phyloP scores from a whole-genome alignment of 495 filamentous ascomycete genomes.

The Hypomontagnella monticulosa region DNA sequence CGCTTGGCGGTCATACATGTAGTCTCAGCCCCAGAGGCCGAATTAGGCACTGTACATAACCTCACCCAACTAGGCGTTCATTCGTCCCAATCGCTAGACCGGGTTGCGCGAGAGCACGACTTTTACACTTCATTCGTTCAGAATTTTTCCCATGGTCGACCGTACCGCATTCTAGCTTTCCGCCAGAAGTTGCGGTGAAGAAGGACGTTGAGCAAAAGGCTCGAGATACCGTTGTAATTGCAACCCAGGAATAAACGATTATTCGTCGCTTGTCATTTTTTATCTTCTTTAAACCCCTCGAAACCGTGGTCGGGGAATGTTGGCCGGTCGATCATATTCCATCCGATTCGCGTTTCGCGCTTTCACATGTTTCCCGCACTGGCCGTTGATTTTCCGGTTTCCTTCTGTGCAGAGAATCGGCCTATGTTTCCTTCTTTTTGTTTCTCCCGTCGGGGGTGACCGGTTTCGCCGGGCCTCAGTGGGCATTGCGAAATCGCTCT shows the following conservation, averaged over 20 bases:
- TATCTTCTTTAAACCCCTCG: slow-evolving; percentile 24
- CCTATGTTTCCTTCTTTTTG: background rate
- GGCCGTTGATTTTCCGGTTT: slow-evolving; percentile 34
- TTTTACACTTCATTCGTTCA: slow-evolving; percentile 16
- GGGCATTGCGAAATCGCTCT: slow-evolving; percentile 16
- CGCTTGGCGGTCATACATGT: slow-evolving; percentile 25
- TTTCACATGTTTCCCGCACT: slow-evolving; percentile 41
- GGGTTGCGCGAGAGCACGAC: slow-evolving; percentile 36
- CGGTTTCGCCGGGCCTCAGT: slow-evolving; percentile 10
- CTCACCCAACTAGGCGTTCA: slow-evolving; percentile 10
- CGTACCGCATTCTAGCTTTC: slow-evolving; percentile 23
- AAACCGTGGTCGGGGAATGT: slow-evolving; percentile 27
- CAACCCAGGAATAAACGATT: slow-evolving; percentile 17
- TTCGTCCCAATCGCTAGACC: slow-evolving; percentile 17
- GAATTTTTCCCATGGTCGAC: slow-evolving; percentile 2
- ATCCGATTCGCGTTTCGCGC: slow-evolving; percentile 38
- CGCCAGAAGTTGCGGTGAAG: slow-evolving; percentile 40
- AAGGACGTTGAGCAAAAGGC: slow-evolving; percentile 27
- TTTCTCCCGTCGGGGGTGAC: slow-evolving; percentile 18
- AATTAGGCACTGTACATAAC: slow-evolving; percentile 16
- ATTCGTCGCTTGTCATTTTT: background rate
- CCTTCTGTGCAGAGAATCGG: background rate
- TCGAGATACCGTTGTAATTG: slow-evolving; percentile 37
- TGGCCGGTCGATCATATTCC: slow-evolving; percentile 37
- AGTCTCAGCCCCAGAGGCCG: slow-evolving; percentile 26